Conservation (phyloP, 768 basidiomycete genomes). For the Imleria badia region DNA sequence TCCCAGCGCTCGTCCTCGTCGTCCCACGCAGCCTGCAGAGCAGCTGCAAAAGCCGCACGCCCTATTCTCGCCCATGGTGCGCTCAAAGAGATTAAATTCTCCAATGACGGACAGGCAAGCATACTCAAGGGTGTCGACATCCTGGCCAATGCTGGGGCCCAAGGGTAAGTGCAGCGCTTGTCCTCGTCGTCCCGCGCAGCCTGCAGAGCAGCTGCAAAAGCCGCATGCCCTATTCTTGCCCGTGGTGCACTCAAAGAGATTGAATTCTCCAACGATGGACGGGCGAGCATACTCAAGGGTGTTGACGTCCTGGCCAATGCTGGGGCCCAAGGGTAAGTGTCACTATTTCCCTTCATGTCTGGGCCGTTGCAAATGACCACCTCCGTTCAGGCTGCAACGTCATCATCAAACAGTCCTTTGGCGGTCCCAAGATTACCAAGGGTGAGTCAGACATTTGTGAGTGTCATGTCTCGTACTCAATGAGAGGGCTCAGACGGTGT, state of each 20-base stretch:
- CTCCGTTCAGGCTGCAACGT: slow-evolving; percentile 78
- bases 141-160: slow-evolving; percentile 96
- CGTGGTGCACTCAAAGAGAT: no score
- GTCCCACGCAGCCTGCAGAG: slow-evolving; percentile 65
- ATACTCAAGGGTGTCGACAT: slow-evolving; percentile 96
- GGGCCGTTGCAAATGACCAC: slow-evolving; percentile 10
- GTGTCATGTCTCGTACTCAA: no score
- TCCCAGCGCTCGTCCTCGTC: slow-evolving; percentile 65
- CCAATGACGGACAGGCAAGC: slow-evolving; percentile 88
- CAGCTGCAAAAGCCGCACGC: slow-evolving; percentile 55
- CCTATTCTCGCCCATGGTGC: slow-evolving; percentile 65
- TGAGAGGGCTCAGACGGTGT: no score
- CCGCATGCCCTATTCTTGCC: slow-evolving; percentile 49
- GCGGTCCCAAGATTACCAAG: no score
- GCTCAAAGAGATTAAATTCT: no score
- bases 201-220: slow-evolving; percentile 63
- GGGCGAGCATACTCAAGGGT: no score
- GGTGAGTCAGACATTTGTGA: no score
- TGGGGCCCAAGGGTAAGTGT: no score
- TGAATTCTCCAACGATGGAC: no score
- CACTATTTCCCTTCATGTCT: no score
- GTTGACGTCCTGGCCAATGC: no score
- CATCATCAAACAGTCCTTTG: no score
- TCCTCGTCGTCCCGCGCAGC: slow-evolving; percentile 56
- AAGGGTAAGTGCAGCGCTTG: slow-evolving; percentile 70